Evolutionary conservation across 2,329 filamentous ascomycete species (phyloP), one percentile per base, ranked within the genome.

Genomic region (Aspergillus sojae): DNA sequence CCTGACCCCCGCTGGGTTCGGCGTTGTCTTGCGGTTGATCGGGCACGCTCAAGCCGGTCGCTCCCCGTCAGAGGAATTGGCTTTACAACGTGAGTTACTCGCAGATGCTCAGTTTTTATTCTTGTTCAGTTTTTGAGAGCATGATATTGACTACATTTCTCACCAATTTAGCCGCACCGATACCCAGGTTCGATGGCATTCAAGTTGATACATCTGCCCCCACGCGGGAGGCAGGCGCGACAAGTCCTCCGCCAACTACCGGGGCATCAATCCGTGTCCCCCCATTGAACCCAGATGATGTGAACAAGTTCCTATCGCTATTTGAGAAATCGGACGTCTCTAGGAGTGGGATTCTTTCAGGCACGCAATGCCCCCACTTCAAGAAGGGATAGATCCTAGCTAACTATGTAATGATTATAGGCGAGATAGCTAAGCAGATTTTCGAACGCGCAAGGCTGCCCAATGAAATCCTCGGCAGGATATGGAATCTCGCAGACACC

Each of bases 401-500:
- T 72, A 54, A 72, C 36, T 5, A 23, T 26, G 45, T 62, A 65
- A 43, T 46, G 16, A 39, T 16, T 62, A 57, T 67, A 87, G 93
- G 93, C 57, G 93, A 96, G 69, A 88, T 90, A 67, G 94, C 95
- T 50, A 96, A 95, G 79, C 88, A 91, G 70, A 98, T 99, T 67
- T 99, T 99, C 73, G 94, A 98, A 78, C 93, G 93, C 76, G 94
- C 94, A 1, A 89, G 91, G 61, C 81, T 99, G 66, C 91, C 94
- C 5, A 97, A 96, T 75, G 93, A 98, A 71, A 86, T 91, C 12
- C 84, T 99, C 36, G 94, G 94, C n/a, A 89, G 91, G 69, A 97
- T 99, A 81, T 99, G 95, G 95, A 93, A 91, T 71, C 85, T 99
- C 65, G 91, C 94, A 26, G 95, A 99, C 76, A 95, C 93, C 0